Evolutionary conservation across 2,329 filamentous ascomycete species (phyloP), one percentile per base, ranked within the genome.

Genomic region (Trichoderma oligosporum): DNA sequence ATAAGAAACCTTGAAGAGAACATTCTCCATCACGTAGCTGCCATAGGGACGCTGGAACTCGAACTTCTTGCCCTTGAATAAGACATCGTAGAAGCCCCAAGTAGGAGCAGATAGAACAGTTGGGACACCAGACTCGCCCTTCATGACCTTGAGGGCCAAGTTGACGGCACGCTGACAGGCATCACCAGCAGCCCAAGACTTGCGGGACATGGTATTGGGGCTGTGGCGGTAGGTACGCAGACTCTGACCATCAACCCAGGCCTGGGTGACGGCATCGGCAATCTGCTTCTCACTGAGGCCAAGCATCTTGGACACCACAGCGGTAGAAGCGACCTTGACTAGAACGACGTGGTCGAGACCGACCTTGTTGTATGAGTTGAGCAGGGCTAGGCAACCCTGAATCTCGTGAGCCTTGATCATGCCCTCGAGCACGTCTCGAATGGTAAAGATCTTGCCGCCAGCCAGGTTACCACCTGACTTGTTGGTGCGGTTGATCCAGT

Each of bases 381-480:
- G 87, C 59, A 99, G 83, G 57, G 94, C 94, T 73, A 99, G 80
- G 76, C 92, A 95, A 68, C 94, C 94, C 81, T 99, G 94, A 70
- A 99, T 96, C 76, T 99, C 94, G 76, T 99, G 94, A 66, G 94
- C 94, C 83, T 96, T 96, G 82, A 97, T 95, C 91, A 97, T 97
- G 66, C 83, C 91, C 82, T 97, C 92, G 63, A 99, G 83, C 36
- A 99, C 86, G 69, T 97, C 93, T 71, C 86, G 86, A 71, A 97
- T 78, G 65, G 88, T 96, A 73, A 96, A 85, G 71, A 91, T 84
- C 80, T 91, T 95, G 67, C 91, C 91, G 60, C 89, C 89, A 52
- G 91, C 90, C 64, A 93, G 83, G 77, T 94, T 96, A 63, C 82
- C 82, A 58, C 82, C 83, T 54, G 82, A 81, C 76, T 85, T 85